phyloP scores from a whole-genome alignment of 2,329 filamentous ascomycete species.

The Nannizziopsis arthrosporioides region DNA sequence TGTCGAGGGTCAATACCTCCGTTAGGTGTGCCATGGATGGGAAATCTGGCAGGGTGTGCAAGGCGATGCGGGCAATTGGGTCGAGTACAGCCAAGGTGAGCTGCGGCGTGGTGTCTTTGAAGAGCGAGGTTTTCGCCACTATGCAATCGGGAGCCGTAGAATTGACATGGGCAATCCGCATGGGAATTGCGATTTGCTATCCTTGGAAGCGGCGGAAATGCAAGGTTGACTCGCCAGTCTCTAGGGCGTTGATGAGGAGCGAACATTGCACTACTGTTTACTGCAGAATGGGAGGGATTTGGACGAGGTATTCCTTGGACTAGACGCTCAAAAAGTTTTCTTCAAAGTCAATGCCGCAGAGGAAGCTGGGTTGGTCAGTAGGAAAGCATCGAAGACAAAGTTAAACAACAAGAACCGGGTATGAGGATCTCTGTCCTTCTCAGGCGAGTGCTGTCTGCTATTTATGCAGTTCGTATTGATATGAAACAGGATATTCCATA shows the following conservation, averaged over 20 bases:
- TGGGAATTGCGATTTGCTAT: background rate
- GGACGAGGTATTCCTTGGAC: background rate
- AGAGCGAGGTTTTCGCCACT: constrained; percentile 7
- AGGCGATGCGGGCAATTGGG: too few species aligned
- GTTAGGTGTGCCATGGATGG: too few species aligned
- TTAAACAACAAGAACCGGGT: background rate
- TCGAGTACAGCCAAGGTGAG: background rate
- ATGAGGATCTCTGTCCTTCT: background rate
- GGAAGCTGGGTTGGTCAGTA: background rate
- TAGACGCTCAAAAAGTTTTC: background rate
- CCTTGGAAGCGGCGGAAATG: background rate
- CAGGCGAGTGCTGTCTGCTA: constrained; percentile 2
- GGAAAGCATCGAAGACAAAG: background rate
- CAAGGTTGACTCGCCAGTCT: background rate
- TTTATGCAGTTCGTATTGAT: constrained; percentile 2
- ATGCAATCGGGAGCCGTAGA: background rate
- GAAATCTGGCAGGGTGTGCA: too few species aligned
- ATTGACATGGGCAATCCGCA: background rate
- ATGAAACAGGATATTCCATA: background rate
- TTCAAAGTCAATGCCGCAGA: background rate
- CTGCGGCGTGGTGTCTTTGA: background rate
- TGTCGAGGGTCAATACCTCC: too few species aligned
- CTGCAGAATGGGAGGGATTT: background rate
- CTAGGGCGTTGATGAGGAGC: background rate
- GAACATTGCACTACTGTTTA: background rate